Conservation (phyloP, 352 stramenopile genomes). For the Elongisporangium undulatum region DNA sequence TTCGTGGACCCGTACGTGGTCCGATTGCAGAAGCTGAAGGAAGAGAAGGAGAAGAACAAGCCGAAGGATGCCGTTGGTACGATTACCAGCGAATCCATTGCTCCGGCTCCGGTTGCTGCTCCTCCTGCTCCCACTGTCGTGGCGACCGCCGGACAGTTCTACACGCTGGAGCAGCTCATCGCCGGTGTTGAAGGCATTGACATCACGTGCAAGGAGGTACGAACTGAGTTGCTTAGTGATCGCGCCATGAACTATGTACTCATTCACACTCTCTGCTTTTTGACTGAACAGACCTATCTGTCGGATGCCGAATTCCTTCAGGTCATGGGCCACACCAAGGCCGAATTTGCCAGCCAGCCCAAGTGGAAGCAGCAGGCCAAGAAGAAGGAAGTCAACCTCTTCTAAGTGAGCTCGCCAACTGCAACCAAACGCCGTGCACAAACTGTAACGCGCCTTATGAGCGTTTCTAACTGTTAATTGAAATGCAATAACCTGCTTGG, state of each 20-base stretch:
- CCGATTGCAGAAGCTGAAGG: slow-evolving; percentile 72
- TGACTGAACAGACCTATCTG: slow-evolving; percentile 49
- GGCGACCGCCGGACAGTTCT: slow-evolving; percentile 32
- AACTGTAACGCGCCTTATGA: neutral
- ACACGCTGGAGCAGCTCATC: slow-evolving; percentile 61
- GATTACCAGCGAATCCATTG: slow-evolving; percentile 35
- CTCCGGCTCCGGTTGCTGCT: slow-evolving; percentile 11
- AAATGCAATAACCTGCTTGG: neutral
- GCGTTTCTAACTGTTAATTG: neutral
- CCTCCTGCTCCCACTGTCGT: slow-evolving; percentile 10
- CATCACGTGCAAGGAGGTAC: slow-evolving; percentile 65
- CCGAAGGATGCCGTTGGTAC: slow-evolving; percentile 52
- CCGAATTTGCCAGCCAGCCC: slow-evolving; percentile 56
- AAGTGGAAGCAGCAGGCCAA: slow-evolving; percentile 88
- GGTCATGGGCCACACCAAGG: slow-evolving; percentile 57
- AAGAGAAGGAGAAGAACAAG: slow-evolving; percentile 69
- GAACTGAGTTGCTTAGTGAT: slow-evolving; percentile 3
- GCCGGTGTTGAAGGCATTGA: slow-evolving; percentile 77
- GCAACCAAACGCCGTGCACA: neutral
- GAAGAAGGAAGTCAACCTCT: slow-evolving; percentile 86
- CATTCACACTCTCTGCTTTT: slow-evolving; percentile 3
- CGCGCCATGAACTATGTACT: neutral
- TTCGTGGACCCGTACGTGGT: slow-evolving; percentile 90
- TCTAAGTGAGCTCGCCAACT: slow-evolving; percentile 36
- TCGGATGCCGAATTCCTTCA: slow-evolving; percentile 73